These are phyloP conservation scores for Ascochyta koolunga DNA, from an alignment of 2,329 filamentous ascomycete species.

Conservation along the genomic window DNA sequence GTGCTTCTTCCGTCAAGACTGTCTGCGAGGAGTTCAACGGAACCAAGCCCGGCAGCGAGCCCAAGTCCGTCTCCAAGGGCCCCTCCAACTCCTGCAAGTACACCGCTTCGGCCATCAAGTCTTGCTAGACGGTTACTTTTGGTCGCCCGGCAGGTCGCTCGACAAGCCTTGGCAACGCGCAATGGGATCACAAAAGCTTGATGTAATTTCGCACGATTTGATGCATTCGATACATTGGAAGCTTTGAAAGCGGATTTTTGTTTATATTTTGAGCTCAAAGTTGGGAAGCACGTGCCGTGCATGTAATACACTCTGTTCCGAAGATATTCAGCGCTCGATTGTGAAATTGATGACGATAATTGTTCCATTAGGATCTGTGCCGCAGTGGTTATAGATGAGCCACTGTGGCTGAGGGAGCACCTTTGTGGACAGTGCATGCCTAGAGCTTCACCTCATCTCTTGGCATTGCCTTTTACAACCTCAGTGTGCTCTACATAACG, in stretches of 20 bases:
- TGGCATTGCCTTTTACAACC: no score
- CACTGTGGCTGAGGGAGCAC: slow-evolving; percentile 8
- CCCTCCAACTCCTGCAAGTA: slow-evolving; percentile 39
- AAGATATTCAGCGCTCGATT: no score
- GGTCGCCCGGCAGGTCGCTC: background rate
- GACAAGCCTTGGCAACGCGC: background rate
- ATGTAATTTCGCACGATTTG: slow-evolving; percentile 20
- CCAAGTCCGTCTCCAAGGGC: slow-evolving; percentile 37
- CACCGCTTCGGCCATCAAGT: slow-evolving; percentile 37
- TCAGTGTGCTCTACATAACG: no score
- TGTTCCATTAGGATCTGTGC: no score
- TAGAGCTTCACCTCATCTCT: background rate
- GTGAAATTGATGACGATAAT: no score
- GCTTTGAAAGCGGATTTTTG: slow-evolving; percentile 28
- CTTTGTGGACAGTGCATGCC: background rate
- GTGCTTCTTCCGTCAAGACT: slow-evolving; percentile 37
- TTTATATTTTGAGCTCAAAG: slow-evolving; percentile 10
- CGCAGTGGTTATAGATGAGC: background rate
- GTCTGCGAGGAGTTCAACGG: slow-evolving; percentile 47
- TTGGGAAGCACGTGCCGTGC: slow-evolving; percentile 11
- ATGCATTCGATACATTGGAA: slow-evolving; percentile 17
- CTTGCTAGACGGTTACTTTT: slow-evolving; percentile 31
- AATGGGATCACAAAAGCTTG: slow-evolving; percentile 9
- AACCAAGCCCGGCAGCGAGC: slow-evolving; percentile 37
- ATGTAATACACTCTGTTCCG: slow-evolving; percentile 1